Percentiles rank a stretch among this genome's conserved stretches.
Conservation (phyloP, 306 rosid species). For the Canavalia gladiata region DNA sequence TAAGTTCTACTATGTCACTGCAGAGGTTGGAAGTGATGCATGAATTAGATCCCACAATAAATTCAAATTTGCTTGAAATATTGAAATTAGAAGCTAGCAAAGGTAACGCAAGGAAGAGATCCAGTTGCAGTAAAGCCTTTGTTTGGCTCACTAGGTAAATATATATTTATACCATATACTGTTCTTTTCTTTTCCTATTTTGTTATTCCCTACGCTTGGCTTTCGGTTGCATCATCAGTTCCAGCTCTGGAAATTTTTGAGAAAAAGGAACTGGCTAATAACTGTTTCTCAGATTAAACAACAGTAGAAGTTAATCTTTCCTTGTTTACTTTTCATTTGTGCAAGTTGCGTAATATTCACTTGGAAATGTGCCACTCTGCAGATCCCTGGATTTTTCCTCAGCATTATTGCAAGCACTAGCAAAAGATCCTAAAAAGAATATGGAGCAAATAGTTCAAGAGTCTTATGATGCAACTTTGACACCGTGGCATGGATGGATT, state of each 20-base stretch:
- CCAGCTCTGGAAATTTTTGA: not conserved
- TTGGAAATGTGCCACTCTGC: slow-evolving; percentile 25
- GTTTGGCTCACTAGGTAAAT: slow-evolving; percentile 90
- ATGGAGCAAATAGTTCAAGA: slow-evolving; percentile 86
- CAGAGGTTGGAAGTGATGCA: slow-evolving; percentile 78
- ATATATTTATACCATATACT: not conserved
- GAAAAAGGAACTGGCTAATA: slow-evolving; percentile 5
- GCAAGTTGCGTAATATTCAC: slow-evolving; percentile 27
- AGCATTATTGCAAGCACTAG: slow-evolving; percentile 62
- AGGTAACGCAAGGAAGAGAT: slow-evolving; percentile 62
- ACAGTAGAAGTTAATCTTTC: not conserved
- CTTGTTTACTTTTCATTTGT: slow-evolving; percentile 14
- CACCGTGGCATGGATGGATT: slow-evolving; percentile 98
- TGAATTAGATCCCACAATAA: slow-evolving; percentile 64
- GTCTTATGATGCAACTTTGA: slow-evolving; percentile 70
- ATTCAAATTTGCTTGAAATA: slow-evolving; percentile 83
- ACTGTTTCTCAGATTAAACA: slow-evolving; percentile 10
- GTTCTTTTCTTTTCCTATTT: slow-evolving; percentile 31
- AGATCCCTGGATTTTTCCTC: slow-evolving; percentile 83
- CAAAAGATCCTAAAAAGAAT: slow-evolving; percentile 62
- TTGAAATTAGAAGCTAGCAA: slow-evolving; percentile 71
- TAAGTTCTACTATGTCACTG: slow-evolving; percentile 27
- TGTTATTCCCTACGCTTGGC: not conserved
- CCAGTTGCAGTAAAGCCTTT: slow-evolving; percentile 77
- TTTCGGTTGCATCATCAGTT: slow-evolving; percentile 21